Percentiles rank a stretch among this genome's conserved stretches.
Conservation (phyloP, 345 rosid genomes). For the Psidium guajava region DNA sequence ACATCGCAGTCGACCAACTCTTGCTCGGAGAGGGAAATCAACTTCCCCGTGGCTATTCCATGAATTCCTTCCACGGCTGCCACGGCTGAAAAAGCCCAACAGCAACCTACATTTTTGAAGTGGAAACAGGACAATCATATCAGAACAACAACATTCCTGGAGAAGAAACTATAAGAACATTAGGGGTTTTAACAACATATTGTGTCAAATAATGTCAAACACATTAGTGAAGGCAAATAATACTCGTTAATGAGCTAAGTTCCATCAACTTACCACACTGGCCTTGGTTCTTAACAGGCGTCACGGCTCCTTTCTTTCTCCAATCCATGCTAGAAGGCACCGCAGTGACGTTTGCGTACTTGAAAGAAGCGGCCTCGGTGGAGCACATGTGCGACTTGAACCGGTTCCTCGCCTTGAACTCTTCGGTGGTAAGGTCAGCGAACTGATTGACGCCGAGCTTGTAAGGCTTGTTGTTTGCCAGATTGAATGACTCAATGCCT, state of each 20-base stretch:
- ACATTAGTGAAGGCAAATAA: not conserved
- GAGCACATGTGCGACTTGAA: conserved; percentile 8
- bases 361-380: not conserved
- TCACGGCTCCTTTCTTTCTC: conserved; percentile 41
- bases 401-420: conserved; percentile 27
- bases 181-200: not conserved
- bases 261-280: conserved; percentile 19
- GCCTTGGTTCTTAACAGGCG: conserved; percentile 28
- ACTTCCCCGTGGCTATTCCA: conserved; percentile 13
- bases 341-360: conserved; percentile 18
- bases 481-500: conserved; percentile 11
- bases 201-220: not conserved
- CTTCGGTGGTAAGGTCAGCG: conserved; percentile 28
- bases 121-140: not conserved
- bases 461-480: conserved; percentile 14
- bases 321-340: conserved; percentile 31
- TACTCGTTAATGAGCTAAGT: not conserved
- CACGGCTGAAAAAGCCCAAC: conserved; percentile 42
- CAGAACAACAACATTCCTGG: not conserved
- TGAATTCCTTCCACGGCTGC: conserved; percentile 35
- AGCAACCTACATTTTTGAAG: conserved; percentile 14
- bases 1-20: conserved; percentile 33
- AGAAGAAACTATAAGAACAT: not conserved
- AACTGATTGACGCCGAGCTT: conserved; percentile 29
- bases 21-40: conserved; percentile 25